Evolutionary conservation across 805 yeast species (phyloP).

Genomic region (Lipomyces lipofer): DNA sequence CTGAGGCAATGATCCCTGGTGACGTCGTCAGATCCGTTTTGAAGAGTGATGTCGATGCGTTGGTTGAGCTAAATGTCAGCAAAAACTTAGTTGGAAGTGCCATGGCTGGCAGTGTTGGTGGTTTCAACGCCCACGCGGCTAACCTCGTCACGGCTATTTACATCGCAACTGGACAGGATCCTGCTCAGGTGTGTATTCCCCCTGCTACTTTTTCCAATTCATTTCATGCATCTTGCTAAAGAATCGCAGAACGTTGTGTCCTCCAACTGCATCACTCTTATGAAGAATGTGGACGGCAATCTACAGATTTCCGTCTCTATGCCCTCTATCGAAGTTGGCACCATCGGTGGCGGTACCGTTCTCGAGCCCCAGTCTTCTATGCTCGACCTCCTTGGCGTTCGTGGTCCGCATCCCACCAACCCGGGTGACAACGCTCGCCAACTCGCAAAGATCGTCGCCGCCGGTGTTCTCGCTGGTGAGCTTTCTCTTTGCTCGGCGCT

Average conservation of each 20-base stretch:
- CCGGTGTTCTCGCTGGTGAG: conserved; percentile 95
- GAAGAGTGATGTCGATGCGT: conserved; percentile 88
- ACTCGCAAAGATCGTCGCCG: conserved; percentile 87
- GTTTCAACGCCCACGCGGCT: conserved; percentile 98
- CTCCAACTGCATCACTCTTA: conserved; percentile 94
- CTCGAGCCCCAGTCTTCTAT: conserved; percentile 96
- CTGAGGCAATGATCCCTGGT: conserved; percentile 87
- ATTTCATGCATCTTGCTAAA: neutral
- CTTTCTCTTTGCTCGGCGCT: conserved; percentile 91
- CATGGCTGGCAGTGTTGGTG: conserved; percentile 98
- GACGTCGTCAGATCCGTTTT: conserved; percentile 77
- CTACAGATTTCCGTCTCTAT: conserved; percentile 92
- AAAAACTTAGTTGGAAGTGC: conserved; percentile 96
- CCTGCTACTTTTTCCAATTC: neutral
- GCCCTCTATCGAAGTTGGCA: conserved; percentile 99
- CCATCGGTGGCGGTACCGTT: conserved; percentile 96
- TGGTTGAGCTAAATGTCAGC: conserved; percentile 83
- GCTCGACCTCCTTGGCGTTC: conserved; percentile 90
- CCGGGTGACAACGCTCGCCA: conserved; percentile 96
- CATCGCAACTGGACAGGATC: conserved; percentile 97
- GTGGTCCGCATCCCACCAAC: conserved; percentile 89
- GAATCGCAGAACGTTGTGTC: conserved; percentile 88
- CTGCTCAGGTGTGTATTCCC: too few species aligned
- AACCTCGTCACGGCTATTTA: conserved; percentile 92
- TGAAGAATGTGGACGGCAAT: conserved; percentile 79